Evolutionary conservation across 1,284 basidiomycete genomes (phyloP), one percentile per base, ranked within the genome.

Genomic region (Austroboletus novae-zelandiae): DNA sequence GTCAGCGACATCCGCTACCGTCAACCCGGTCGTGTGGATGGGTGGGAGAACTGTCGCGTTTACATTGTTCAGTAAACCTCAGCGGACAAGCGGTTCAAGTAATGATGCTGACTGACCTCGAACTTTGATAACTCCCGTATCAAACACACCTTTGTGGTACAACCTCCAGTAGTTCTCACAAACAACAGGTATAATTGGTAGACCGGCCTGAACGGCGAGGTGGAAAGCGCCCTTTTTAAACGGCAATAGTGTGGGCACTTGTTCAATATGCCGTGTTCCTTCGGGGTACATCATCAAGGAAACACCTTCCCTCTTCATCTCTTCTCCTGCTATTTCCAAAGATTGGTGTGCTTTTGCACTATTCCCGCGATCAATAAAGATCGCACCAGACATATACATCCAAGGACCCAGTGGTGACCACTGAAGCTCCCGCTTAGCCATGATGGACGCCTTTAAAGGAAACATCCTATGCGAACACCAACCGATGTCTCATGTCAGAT

Each of bases 161-260:
- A 96, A 61, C 53, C 82, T 75, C 81, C 90, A 89, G 68, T 98
- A 98, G 71, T 98, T 98, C 72, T 99, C 94, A 58, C 87, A 88
- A 0, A 99, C 88, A 47, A 99, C 82, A 9, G 96, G 94, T 15
- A 94, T 80, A 59, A 99, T 86, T 7, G 94, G 94, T 40, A 96
- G 78, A 20, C 86, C 86, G 8, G 88, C 86, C 71, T 97, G 88
- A 14, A 98, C 78, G 13, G 97, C 96, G 34, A 98, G 80, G 66
- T 99, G 94, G 79, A 99, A 99, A 1, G 94, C 95, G 36, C 97
- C 97, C 72, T 98, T 99, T 76, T 99, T 99, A 75, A 99, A 90
- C 0, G 93, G 89, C 3, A 94, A 77, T 64, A 98, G 71, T 31
- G 80, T 77, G 9, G 86, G 79, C 40, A 78, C 73, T 56, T 84